Conservation (phyloP, 805 yeast species). For the Sugiyamaella qingdaonensis region DNA sequence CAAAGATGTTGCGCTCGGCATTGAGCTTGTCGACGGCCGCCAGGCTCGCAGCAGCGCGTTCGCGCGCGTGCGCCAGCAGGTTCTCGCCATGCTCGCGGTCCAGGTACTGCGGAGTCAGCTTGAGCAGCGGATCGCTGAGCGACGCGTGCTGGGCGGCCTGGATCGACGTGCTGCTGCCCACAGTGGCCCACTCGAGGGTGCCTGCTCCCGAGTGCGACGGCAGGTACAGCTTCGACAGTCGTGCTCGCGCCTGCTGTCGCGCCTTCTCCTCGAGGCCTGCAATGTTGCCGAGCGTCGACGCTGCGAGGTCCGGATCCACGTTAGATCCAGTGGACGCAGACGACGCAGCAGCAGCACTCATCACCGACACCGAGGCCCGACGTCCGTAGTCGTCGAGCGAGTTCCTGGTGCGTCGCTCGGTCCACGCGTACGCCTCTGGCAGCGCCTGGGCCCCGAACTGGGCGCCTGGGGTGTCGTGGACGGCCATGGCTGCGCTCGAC, state of each 20-base stretch:
- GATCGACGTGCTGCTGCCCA: slow-evolving; percentile 22
- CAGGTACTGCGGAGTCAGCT: slow-evolving; percentile 16
- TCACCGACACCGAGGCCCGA: slow-evolving; percentile 13
- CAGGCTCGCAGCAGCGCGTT: slow-evolving; percentile 43
- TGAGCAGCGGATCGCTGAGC: slow-evolving; percentile 15
- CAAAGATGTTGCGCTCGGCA: slow-evolving; percentile 38
- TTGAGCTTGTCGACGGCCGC: slow-evolving; percentile 40
- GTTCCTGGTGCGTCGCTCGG: slow-evolving; percentile 18
- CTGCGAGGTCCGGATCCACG: neutral
- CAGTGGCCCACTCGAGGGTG: slow-evolving; percentile 17
- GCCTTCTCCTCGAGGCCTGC: slow-evolving; percentile 30
- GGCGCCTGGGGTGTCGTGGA: slow-evolving; percentile 28
- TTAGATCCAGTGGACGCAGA: neutral
- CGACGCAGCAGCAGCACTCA: slow-evolving; percentile 10
- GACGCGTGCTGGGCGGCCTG: slow-evolving; percentile 14
- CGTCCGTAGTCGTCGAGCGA: slow-evolving; percentile 10
- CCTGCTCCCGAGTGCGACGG: slow-evolving; percentile 19
- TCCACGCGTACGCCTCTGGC: slow-evolving; percentile 35
- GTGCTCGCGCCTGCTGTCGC: slow-evolving; percentile 29
- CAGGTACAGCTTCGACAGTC: slow-evolving; percentile 26
- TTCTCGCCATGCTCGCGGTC: slow-evolving; percentile 30
- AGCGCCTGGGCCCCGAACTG: slow-evolving; percentile 32
- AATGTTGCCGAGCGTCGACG: slow-evolving; percentile 7
- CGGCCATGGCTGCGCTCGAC: slow-evolving; percentile 32
- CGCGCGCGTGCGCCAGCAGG: slow-evolving; percentile 49